Evolutionary conservation across 2,329 filamentous ascomycete species (phyloP).

Genomic region (Neonectria hederae): DNA sequence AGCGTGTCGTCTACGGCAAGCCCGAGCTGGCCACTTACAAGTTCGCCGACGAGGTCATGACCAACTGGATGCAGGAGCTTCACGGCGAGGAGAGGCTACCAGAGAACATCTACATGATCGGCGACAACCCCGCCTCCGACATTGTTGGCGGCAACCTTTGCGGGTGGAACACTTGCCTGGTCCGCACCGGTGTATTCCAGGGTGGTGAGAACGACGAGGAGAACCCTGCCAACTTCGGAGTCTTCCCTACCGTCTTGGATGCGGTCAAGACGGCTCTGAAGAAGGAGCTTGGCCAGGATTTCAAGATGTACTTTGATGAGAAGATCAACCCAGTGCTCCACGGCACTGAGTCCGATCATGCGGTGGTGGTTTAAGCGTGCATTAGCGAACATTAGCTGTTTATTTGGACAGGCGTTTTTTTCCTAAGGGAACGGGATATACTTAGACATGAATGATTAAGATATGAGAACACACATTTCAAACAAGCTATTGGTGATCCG

Average conservation of each 20-base stretch:
- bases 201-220: conserved; percentile 79
- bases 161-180: conserved; percentile 82
- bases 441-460: neutral
- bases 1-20: conserved; percentile 65
- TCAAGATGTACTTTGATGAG: conserved; percentile 78
- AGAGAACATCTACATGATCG: conserved; percentile 86
- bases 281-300: conserved; percentile 78
- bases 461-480: neutral
- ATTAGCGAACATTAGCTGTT: neutral
- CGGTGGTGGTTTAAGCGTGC: conserved; percentile 33
- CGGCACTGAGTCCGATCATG: conserved; percentile 45
- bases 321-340: conserved; percentile 74
- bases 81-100: conserved; percentile 76
- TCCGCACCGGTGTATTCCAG: conserved; percentile 82
- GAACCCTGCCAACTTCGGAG: conserved; percentile 81
- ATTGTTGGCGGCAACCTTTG: conserved; percentile 77
- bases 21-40: conserved; percentile 78
- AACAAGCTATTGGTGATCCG: neutral
- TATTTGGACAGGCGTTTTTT: neutral
- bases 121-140: conserved; percentile 71
- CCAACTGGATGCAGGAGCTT: conserved; percentile 78
- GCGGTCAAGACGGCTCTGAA: conserved; percentile 70
- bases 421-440: neutral
- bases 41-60: conserved; percentile 70
- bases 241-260: conserved; percentile 77